Conservation (phyloP, 768 basidiomycete genomes). For the Collybia nuda region DNA sequence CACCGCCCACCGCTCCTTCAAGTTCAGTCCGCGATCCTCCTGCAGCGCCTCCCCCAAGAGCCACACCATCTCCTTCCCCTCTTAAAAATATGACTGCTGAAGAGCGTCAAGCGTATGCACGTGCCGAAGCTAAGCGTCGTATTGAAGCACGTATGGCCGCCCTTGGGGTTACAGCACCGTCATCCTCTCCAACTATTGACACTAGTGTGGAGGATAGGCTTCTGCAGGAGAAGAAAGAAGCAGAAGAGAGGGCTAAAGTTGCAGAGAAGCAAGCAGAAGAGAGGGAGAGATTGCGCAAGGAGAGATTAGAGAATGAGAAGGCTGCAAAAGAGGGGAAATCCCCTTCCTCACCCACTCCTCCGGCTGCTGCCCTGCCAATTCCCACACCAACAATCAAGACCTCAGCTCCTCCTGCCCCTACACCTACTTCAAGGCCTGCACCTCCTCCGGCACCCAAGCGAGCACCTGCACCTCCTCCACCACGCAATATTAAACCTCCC, state of each 20-base stretch:
- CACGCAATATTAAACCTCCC: conserved; percentile 17
- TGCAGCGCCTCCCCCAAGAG: conserved; percentile 42
- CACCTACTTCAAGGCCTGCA: conserved; percentile 36
- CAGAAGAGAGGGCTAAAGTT: conserved; percentile 76
- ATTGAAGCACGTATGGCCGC: conserved; percentile 85
- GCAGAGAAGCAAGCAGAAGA: conserved; percentile 85
- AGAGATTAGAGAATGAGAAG: conserved; percentile 76
- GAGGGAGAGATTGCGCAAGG: conserved; percentile 68
- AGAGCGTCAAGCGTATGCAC: conserved; percentile 76
- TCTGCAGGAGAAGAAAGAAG: conserved; percentile 84
- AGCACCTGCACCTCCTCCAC: conserved; percentile 37
- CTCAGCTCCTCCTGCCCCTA: conserved; percentile 36
- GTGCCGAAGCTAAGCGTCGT: conserved; percentile 77
- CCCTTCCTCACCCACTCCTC: conserved; percentile 28
- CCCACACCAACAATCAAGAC: conserved; percentile 44
- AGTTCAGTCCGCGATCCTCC: conserved; percentile 41
- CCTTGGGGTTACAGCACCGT: conserved; percentile 65
- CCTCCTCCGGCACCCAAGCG: conserved; percentile 30
- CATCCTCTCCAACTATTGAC: conserved; percentile 58
- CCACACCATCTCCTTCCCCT: conserved; percentile 55
- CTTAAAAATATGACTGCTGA: conserved; percentile 82
- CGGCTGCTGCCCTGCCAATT: conserved; percentile 24
- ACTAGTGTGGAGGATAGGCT: conserved; percentile 83
- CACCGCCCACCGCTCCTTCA: conserved; percentile 48
- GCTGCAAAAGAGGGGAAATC: conserved; percentile 50